These are phyloP conservation scores for Aschersonia sp. DNA, from an alignment of 2,329 filamentous ascomycete species.

Conservation along the genomic window DNA sequence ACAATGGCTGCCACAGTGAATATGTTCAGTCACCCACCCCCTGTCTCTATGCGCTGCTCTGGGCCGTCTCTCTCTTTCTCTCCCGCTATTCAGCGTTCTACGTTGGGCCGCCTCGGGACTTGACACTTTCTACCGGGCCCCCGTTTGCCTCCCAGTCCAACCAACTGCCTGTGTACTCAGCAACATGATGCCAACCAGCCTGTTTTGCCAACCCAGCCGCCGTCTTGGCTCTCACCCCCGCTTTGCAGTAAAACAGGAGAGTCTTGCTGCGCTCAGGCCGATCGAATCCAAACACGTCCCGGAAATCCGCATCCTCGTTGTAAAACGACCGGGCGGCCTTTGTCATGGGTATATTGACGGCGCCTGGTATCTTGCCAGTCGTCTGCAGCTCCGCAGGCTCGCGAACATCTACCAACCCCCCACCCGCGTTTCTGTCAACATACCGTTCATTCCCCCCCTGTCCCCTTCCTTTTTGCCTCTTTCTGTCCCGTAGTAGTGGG, in stretches of 20 bases:
- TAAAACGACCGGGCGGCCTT: constrained; percentile 68
- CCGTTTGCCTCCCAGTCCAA: constrained; percentile 67
- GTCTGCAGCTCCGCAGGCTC: constrained; percentile 51
- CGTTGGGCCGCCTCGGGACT: background rate
- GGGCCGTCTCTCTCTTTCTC: background rate
- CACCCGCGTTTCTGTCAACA: background rate
- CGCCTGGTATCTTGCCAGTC: constrained; percentile 62
- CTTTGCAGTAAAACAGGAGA: constrained; percentile 85
- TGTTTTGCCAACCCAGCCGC: constrained; percentile 65
- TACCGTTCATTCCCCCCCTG: background rate
- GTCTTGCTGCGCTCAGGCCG: constrained; percentile 42
- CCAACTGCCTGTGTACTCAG: constrained; percentile 65
- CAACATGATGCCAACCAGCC: constrained; percentile 58
- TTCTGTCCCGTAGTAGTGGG: background rate
- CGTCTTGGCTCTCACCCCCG: constrained; percentile 66
- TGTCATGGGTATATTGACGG: constrained; percentile 69
- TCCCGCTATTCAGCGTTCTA: constrained; percentile 24
- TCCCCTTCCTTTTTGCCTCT: background rate
- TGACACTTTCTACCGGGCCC: constrained; percentile 33
- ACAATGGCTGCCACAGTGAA: background rate
- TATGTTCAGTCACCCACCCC: background rate
- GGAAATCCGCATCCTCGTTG: constrained; percentile 63
- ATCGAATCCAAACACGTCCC: constrained; percentile 64
- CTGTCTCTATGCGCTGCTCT: background rate
- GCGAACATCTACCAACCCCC: constrained; percentile 43